Conservation (phyloP, 2,329 filamentous ascomycete species). For the Amylocarpus encephaloides region DNA sequence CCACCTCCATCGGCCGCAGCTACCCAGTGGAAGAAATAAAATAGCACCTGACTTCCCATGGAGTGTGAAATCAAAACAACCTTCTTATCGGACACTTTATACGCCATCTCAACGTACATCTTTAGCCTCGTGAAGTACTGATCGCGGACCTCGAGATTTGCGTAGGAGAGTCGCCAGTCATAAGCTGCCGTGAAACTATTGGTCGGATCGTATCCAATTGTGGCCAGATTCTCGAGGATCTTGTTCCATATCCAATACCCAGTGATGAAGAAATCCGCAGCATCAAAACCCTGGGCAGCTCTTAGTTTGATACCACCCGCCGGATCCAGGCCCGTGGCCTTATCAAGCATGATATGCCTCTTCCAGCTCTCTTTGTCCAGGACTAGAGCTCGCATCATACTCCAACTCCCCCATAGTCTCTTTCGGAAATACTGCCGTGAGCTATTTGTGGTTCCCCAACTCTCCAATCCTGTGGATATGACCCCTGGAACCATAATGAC, state of each 20-base stretch:
- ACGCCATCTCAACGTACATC: constrained; percentile 79
- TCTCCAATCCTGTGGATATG: constrained; percentile 94
- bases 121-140: constrained; percentile 92
- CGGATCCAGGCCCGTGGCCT: constrained; percentile 82
- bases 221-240: constrained; percentile 93
- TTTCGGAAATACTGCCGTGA: constrained; percentile 92
- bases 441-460: constrained; percentile 82
- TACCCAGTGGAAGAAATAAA: constrained; percentile 75
- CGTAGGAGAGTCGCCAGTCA: constrained; percentile 89
- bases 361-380: constrained; percentile 94
- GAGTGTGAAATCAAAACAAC: constrained; percentile 85
- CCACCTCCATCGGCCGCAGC: constrained; percentile 70
- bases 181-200: constrained; percentile 66
- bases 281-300: constrained; percentile 93
- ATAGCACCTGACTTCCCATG: constrained; percentile 94
- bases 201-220: constrained; percentile 88
- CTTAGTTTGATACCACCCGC: constrained; percentile 76
- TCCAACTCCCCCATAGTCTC: constrained; percentile 95
- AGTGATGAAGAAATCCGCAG: constrained; percentile 88
- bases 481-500: constrained; percentile 97
- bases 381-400: constrained; percentile 93
- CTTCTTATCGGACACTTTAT: constrained; percentile 68
- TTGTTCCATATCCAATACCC: constrained; percentile 97
- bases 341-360: constrained; percentile 93
- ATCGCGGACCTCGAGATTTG: constrained; percentile 82